Evolutionary conservation across 2,329 filamentous ascomycete genomes (phyloP).

Genomic region (Aaosphaeria pasadenensis): DNA sequence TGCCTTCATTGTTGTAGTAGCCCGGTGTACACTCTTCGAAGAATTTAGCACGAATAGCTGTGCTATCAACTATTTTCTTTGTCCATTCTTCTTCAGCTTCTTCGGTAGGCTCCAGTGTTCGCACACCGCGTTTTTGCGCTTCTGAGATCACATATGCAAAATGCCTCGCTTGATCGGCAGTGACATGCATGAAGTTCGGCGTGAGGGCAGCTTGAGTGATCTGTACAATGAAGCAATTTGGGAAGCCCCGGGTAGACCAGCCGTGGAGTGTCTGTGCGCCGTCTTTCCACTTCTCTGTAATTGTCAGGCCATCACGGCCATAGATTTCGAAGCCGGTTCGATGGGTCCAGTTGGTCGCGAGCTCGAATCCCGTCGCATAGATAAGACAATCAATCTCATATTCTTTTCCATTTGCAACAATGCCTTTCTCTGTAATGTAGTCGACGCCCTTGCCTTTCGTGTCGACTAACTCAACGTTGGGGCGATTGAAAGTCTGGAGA

Average conservation of each 20-base stretch:
- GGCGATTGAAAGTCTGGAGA: conserved; percentile 56
- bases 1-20: conserved; percentile 46
- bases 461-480: conserved; percentile 59
- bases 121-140: conserved; percentile 25
- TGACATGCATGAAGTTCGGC: conserved; percentile 25
- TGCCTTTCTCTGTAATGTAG: conserved; percentile 33
- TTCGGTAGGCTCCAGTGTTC: conserved; percentile 44
- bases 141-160: conserved; percentile 44
- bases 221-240: conserved; percentile 52
- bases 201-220: conserved; percentile 18
- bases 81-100: conserved; percentile 51
- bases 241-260: conserved; percentile 48
- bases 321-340: conserved; percentile 37
- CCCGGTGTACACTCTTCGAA: conserved; percentile 53
- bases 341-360: conserved; percentile 27
- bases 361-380: conserved; percentile 46
- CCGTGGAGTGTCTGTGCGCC: conserved; percentile 55
- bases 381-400: conserved; percentile 50
- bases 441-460: conserved; percentile 55
- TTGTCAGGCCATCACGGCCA: conserved; percentile 44
- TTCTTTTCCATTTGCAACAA: conserved; percentile 48
- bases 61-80: conserved; percentile 38
- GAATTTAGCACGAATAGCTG: conserved; percentile 38
- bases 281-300: conserved; percentile 47
- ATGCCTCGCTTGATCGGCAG: conserved; percentile 35